These are phyloP conservation scores for Penicillium longicatenatum DNA, from an alignment of 495 filamentous ascomycete species.

Conservation along the genomic window DNA sequence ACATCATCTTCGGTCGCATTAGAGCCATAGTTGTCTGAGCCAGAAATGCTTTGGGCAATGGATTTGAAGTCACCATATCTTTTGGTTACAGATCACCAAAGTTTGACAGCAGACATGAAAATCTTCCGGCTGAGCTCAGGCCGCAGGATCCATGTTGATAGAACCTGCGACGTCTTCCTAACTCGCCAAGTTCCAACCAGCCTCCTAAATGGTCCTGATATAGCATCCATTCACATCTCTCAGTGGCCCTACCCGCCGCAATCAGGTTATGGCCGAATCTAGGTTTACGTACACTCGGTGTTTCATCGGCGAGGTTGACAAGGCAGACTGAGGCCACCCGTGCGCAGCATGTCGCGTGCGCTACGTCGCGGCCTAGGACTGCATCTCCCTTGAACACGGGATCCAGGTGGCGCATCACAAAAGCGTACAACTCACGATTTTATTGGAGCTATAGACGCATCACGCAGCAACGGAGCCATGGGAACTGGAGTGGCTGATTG, in stretches of 20 bases:
- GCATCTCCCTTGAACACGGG: background rate
- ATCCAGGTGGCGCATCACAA: conserved; percentile 1
- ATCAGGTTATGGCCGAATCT: background rate
- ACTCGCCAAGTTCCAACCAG: background rate
- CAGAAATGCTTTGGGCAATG: background rate
- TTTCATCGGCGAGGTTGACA: background rate
- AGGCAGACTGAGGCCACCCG: background rate
- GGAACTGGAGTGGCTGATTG: background rate
- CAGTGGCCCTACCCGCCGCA: background rate
- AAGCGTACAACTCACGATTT: background rate
- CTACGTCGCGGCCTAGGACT: background rate
- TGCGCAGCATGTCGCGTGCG: conserved; percentile 1
- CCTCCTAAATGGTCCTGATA: background rate
- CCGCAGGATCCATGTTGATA: background rate
- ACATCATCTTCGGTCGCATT: background rate
- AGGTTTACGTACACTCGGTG: background rate
- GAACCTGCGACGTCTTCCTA: background rate
- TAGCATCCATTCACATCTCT: background rate
- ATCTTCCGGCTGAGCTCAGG: background rate
- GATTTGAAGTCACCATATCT: background rate
- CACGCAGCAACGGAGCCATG: background rate
- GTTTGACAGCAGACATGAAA: background rate
- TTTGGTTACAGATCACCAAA: background rate
- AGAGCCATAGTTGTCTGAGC: background rate
- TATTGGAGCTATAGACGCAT: conserved; percentile 8